phyloP scores from a whole-genome alignment of 768 basidiomycete genomes.

The Boletus bicolor region DNA sequence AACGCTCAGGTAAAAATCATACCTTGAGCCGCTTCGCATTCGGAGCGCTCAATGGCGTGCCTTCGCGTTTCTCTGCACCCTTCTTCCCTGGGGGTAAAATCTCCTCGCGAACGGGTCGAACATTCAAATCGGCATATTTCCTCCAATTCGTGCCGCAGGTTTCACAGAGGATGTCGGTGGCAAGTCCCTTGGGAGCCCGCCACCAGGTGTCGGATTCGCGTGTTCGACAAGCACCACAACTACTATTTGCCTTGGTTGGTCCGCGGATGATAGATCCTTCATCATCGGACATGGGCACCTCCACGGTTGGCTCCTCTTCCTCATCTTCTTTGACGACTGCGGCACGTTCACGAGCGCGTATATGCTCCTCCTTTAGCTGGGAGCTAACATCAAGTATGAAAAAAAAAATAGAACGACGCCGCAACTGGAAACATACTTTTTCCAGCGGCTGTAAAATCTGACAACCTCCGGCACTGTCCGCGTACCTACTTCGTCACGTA shows the following conservation, averaged over 20 bases:
- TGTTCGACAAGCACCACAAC: slow-evolving; percentile 83
- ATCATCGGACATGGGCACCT: slow-evolving; percentile 49
- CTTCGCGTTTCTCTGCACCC: slow-evolving; percentile 54
- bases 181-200: slow-evolving; percentile 88
- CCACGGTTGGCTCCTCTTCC: slow-evolving; percentile 31
- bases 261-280: slow-evolving; percentile 72
- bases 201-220: slow-evolving; percentile 82
- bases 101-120: slow-evolving; percentile 70
- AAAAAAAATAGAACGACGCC: slow-evolving; percentile 7
- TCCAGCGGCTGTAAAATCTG: slow-evolving; percentile 83
- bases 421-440: slow-evolving; percentile 50
- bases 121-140: slow-evolving; percentile 88
- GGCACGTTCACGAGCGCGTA: slow-evolving; percentile 41
- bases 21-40: slow-evolving; percentile 66
- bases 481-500: slow-evolving; percentile 69
- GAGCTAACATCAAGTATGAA: slow-evolving; percentile 37
- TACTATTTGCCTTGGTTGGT: slow-evolving; percentile 49
- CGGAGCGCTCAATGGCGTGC: slow-evolving; percentile 51
- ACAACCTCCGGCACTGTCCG: slow-evolving; percentile 75
- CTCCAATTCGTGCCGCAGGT: slow-evolving; percentile 85
- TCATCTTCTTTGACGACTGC: slow-evolving; percentile 27
- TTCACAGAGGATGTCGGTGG: slow-evolving; percentile 77
- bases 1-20: slow-evolving; percentile 4
- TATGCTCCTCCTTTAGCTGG: slow-evolving; percentile 69
- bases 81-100: slow-evolving; percentile 43